A percentile compares a stretch with the other conserved stretches of the same genome.
phyloP scores from a whole-genome alignment of 371 early-diverging fungal species.

The Phascolomyces articulosus region DNA sequence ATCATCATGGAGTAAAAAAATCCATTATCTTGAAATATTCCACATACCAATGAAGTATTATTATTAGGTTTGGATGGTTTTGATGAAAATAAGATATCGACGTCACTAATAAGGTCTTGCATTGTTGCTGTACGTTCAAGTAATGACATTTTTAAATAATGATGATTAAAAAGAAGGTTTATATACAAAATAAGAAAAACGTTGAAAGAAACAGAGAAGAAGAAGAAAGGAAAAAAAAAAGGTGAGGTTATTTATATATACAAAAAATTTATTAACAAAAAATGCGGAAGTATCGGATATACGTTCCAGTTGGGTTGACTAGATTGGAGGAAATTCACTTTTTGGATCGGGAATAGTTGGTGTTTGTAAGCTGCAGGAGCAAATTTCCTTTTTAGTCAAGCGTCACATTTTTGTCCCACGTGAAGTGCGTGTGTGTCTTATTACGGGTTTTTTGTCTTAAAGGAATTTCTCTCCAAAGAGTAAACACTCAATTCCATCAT shows the following conservation, averaged over 20 bases:
- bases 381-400: neutral
- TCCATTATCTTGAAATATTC: too few species aligned
- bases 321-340: neutral
- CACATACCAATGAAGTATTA: neutral
- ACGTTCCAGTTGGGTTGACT: neutral
- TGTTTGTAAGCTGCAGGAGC: neutral
- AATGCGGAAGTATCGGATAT: neutral
- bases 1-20: too few species aligned
- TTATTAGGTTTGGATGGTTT: neutral
- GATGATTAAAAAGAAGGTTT: too few species aligned
- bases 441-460: too few species aligned
- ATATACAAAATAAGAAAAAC: neutral
- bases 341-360: neutral
- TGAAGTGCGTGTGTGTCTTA: neutral
- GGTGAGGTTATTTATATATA: neutral
- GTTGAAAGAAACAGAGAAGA: neutral
- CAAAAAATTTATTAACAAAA: too few species aligned
- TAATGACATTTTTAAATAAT: neutral
- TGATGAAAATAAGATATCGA: neutral
- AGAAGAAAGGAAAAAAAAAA: neutral
- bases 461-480: too few species aligned
- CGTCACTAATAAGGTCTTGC: slow-evolving; percentile 3
- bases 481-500: too few species aligned
- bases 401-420: neutral
- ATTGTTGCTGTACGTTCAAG: neutral